Evolutionary conservation across 2,329 filamentous ascomycete species (phyloP), one percentile per base, ranked within the genome.

Genomic region (Coleophoma crateriformis): DNA sequence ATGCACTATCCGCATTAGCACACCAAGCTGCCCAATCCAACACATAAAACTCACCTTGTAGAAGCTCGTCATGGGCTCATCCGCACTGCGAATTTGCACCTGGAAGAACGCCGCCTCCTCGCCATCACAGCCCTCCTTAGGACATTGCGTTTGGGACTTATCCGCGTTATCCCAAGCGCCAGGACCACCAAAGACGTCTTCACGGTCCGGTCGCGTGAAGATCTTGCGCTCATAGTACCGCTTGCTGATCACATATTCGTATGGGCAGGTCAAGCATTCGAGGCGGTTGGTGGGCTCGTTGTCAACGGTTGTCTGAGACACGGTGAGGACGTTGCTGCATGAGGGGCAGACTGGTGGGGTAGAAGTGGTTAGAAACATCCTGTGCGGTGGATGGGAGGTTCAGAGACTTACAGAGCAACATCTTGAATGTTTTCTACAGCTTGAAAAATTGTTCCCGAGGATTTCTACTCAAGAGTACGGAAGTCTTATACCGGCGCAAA

Each of bases 11-110:
- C 13, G 5, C 40, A 47, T 55, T 46, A 60, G 51, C 22, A 38
- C 52, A 2, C 15, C 55, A 48, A 41, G 51, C 50, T 47, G 54
- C 45, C 43, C 15, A 33, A 32, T 50, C 48, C 66, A 55, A 63
- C 58, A 49, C 47, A 27, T 10, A 27, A 27, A 17, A 58, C 71
- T 48, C 63, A 89, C 87, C 81, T 90, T 94, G 72, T 86, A 95
- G 71, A 97, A 97, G 53, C 84, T 92, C 58, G 94, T 99, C 88
- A 96, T 96, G 53, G 94, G 94, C 77, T 99, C 94, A 72, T 99
- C 94, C 47, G 94, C 94, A 75, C 90, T 95, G 60, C 94, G 84
- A 71, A 97, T 97, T 78, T 99, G 94, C 60, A 97, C 84, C 76
- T 96, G 90, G 75, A 91, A 95, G 74, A 92, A 97, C 56, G 91